Evolutionary conservation across 2,329 filamentous ascomycete genomes (phyloP).

Genomic region (Aureobasidium namibiae): DNA sequence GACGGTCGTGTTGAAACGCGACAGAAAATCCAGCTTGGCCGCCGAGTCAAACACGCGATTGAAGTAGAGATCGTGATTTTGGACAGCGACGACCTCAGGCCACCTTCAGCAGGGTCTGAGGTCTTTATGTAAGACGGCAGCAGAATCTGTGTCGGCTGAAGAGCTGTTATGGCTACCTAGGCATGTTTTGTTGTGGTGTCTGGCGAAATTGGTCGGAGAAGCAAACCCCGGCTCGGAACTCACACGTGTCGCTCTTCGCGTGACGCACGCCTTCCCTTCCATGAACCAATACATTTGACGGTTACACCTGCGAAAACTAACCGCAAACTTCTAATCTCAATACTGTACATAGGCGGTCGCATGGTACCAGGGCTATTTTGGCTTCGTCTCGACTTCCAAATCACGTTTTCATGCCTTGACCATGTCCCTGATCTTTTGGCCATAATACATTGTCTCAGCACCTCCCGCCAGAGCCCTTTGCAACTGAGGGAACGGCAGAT

Average conservation of each 20-base stretch:
- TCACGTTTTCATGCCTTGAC: neutral
- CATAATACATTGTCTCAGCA: neutral
- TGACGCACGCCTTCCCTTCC: neutral
- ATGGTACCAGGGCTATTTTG: neutral
- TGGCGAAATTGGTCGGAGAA: neutral
- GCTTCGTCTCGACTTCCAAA: neutral
- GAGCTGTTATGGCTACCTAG: neutral
- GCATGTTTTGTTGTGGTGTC: neutral
- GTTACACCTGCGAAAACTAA: no score
- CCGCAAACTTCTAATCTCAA: no score
- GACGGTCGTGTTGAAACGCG: neutral
- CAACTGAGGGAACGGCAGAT: conserved; percentile 1
- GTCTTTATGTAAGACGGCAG: neutral
- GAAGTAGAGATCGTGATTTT: neutral
- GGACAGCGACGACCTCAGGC: neutral
- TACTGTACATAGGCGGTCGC: no score
- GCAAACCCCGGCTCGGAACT: neutral
- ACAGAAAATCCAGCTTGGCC: neutral
- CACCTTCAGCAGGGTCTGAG: neutral
- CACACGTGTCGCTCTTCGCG: neutral
- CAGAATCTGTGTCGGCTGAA: neutral
- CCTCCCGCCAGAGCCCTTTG: neutral
- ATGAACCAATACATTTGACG: neutral
- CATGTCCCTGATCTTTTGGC: conserved; percentile 6
- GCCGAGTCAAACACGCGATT: neutral